These are phyloP conservation scores for Lepidium aucheri DNA, from an alignment of 345 rosid genomes.

Conservation along the genomic window DNA sequence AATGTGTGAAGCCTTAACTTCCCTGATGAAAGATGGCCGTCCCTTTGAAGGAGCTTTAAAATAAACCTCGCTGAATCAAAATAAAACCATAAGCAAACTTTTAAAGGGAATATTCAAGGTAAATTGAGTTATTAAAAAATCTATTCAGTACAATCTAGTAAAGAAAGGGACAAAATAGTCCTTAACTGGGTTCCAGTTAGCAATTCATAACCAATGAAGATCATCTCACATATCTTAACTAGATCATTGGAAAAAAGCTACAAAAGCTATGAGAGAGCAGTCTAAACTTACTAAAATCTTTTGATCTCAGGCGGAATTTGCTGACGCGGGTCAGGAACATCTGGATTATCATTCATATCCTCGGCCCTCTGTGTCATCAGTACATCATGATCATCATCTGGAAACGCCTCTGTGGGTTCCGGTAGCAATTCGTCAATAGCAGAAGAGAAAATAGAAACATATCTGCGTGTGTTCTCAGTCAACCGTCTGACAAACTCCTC, in stretches of 20 bases:
- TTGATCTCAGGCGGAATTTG: slow-evolving; percentile 87
- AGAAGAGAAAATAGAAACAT: slow-evolving; percentile 59
- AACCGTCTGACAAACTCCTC: slow-evolving; percentile 64
- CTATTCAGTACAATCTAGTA: background rate
- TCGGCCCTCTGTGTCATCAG: slow-evolving; percentile 89
- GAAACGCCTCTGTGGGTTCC: slow-evolving; percentile 78
- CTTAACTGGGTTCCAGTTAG: background rate
- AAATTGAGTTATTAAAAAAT: background rate
- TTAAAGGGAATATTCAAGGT: background rate
- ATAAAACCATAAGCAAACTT: slow-evolving; percentile 1
- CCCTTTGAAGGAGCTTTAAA: slow-evolving; percentile 81
- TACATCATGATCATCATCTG: slow-evolving; percentile 82
- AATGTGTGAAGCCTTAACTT: slow-evolving; percentile 85
- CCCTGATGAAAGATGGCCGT: slow-evolving; percentile 73
- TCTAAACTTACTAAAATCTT: slow-evolving; percentile 66
- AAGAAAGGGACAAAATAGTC: background rate
- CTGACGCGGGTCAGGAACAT: slow-evolving; percentile 63
- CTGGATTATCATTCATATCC: slow-evolving; percentile 44
- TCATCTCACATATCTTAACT: background rate
- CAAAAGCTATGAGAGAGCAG: background rate
- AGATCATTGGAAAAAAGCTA: background rate
- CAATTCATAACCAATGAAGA: background rate
- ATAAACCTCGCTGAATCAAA: slow-evolving; percentile 70
- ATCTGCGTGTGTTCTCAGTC: slow-evolving; percentile 86
- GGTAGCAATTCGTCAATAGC: slow-evolving; percentile 85